Evolutionary conservation across 192 early-diverging fungal species (phyloP).

Genomic region (Backusella mclennaniae): DNA sequence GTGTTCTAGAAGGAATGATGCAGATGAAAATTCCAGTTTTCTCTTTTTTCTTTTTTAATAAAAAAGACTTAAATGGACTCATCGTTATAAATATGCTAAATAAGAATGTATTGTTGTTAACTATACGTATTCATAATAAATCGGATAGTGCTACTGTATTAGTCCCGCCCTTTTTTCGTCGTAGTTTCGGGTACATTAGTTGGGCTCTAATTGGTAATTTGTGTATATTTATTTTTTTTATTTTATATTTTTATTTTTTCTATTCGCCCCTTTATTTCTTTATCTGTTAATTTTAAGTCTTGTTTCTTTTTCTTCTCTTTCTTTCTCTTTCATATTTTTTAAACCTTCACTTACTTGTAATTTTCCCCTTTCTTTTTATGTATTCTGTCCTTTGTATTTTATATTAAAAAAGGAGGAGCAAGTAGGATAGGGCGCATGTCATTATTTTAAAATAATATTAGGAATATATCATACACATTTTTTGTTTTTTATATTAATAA

Average conservation of each 20-base stretch:
- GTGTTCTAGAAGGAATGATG: neutral
- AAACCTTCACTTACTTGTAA: neutral
- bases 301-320: conserved; percentile 5
- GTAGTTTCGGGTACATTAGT: conserved; percentile 15
- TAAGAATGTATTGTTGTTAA: neutral
- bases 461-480: neutral
- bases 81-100: neutral
- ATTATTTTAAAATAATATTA: neutral
- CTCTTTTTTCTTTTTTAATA: neutral
- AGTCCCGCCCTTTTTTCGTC: conserved; percentile 8
- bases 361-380: neutral
- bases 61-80: neutral
- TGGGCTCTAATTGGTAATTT: conserved; percentile 18
- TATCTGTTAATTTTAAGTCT: neutral
- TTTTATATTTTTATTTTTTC: conserved; percentile 3
- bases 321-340: neutral
- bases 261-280: conserved; percentile 6
- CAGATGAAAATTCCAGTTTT: neutral
- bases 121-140: neutral
- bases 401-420: neutral
- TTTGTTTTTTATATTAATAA: neutral
- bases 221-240: conserved; percentile 5
- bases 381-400: neutral
- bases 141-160: neutral
- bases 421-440: neutral